These are phyloP conservation scores for Colletotrichum noveboracense DNA, from an alignment of 2,329 filamentous ascomycete species.

Conservation along the genomic window DNA sequence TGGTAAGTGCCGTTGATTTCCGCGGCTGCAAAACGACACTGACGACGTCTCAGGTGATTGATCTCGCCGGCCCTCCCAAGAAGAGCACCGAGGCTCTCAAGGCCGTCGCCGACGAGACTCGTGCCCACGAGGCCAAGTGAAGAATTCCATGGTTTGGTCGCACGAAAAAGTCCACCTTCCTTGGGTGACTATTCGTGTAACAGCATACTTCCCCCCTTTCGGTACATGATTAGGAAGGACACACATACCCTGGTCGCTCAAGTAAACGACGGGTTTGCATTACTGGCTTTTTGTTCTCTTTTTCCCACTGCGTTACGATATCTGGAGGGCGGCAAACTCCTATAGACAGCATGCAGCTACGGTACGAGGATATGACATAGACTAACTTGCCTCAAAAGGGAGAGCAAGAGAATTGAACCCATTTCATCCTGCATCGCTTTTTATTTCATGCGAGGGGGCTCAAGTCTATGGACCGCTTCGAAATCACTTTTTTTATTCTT, in stretches of 20 bases:
- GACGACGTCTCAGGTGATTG: slow-evolving; percentile 25
- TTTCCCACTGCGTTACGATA: background rate
- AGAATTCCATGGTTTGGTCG: background rate
- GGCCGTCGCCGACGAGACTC: background rate
- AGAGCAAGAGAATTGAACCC: background rate
- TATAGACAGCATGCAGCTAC: background rate
- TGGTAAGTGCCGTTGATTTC: slow-evolving; percentile 60
- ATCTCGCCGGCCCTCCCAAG: slow-evolving; percentile 25
- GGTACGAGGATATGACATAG: slow-evolving; percentile 5
- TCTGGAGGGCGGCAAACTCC: background rate
- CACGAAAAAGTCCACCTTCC: background rate
- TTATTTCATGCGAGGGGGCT: background rate
- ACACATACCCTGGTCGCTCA: background rate
- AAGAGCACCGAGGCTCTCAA: slow-evolving; percentile 3
- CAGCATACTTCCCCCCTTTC: background rate
- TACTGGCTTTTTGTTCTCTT: background rate
- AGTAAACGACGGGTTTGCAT: background rate
- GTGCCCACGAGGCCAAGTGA: background rate
- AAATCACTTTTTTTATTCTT: slow-evolving; percentile 9
- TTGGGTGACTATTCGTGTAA: background rate
- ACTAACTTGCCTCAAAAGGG: background rate
- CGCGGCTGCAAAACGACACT: background rate
- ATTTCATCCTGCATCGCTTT: background rate
- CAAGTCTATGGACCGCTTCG: background rate
- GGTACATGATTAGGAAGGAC: background rate